Evolutionary conservation across 2,329 filamentous ascomycete species (phyloP).

Genomic region (Waltergamsia citrina): DNA sequence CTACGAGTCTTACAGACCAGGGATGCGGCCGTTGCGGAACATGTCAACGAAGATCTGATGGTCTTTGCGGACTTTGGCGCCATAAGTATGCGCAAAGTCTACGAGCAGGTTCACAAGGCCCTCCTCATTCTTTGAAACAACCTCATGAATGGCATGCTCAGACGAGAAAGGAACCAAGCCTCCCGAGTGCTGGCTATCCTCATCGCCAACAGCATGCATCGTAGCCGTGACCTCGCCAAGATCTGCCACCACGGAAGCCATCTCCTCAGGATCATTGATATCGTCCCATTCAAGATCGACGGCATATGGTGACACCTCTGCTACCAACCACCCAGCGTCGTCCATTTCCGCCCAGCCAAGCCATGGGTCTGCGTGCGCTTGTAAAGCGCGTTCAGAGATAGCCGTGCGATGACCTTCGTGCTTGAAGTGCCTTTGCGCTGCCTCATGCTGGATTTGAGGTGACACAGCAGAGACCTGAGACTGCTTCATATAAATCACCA

Average conservation of each 20-base stretch:
- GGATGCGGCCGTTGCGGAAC: constrained; percentile 2
- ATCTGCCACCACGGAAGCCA: constrained; percentile 1
- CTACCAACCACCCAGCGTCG: constrained; percentile 1
- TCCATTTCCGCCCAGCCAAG: constrained; percentile 4
- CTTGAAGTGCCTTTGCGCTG: constrained; percentile 2
- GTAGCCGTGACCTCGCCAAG: constrained; percentile 2
- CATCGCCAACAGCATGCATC: constrained; percentile 4
- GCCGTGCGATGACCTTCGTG: constrained; percentile 4
- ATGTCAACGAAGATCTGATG: constrained; percentile 4
- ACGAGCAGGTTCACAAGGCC: background rate
- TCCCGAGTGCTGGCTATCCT: constrained; percentile 1
- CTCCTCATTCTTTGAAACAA: constrained; percentile 1
- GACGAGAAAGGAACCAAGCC: constrained; percentile 4
- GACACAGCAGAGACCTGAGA: constrained; percentile 3
- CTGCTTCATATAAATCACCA: constrained; percentile 4
- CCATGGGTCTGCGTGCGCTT: constrained; percentile 3
- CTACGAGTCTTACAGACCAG: constrained; percentile 2
- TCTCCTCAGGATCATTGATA: constrained; percentile 1
- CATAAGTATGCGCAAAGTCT: constrained; percentile 1
- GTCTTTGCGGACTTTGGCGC: background rate
- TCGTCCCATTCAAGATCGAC: constrained; percentile 2
- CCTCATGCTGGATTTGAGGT: background rate
- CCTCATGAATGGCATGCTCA: constrained; percentile 3
- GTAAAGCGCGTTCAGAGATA: constrained; percentile 2
- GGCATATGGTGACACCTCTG: constrained; percentile 3